Base-by-base conservation (phyloP, 2,329 filamentous ascomycete genomes). In the Pseudogymnoascus sp. region DNA sequence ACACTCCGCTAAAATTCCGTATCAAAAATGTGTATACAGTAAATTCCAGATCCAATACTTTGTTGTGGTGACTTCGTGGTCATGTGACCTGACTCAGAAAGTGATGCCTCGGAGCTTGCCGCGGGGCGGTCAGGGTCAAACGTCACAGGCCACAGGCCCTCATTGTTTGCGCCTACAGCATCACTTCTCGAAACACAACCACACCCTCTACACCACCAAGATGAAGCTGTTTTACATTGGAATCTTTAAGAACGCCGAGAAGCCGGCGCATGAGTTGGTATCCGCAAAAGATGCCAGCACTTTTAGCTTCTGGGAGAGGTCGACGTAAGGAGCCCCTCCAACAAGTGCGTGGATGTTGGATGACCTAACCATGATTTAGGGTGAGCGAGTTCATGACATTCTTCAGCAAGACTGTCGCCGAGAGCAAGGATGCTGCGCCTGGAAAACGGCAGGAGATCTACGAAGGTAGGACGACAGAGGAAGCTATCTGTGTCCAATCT, bases 211-310 rank as follows among this genome's bases (percentile, higher is more conserved):
- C 63, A 67, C 69, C 72, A 74, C 74, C 77, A 87, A 71, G 74
- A 93, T 93, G 90, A 93, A 93, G 85, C 80, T 95, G 76, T 83
- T 89, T 77, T 95, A 95, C 78, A 91, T 96, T 74, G 91, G 90
- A 71, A 91, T 95, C 87, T 67, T 95, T 74, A 89, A 88, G 78
- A 95, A 95, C 78, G 87, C 90, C 73, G 78, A 78, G 70, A 87
- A 89, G 78, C 89, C 91, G 60, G 85, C 89, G 60, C 79, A 90
- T 71, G 90, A 96, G 79, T 82, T 96, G 35, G 59, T 42, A 11
- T 64, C 63, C 64, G 40, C 61, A 15, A 33, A 65, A 60, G 50
- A 57, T 57, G 26, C 50, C 17, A 57, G 50, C 17, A 21, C 28
- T 15, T 57, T 57, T 35, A 57, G 50, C 50, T 57, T 57, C 53